Conservation (phyloP, 495 filamentous ascomycete species). For the Penicillium bialowiezense region DNA sequence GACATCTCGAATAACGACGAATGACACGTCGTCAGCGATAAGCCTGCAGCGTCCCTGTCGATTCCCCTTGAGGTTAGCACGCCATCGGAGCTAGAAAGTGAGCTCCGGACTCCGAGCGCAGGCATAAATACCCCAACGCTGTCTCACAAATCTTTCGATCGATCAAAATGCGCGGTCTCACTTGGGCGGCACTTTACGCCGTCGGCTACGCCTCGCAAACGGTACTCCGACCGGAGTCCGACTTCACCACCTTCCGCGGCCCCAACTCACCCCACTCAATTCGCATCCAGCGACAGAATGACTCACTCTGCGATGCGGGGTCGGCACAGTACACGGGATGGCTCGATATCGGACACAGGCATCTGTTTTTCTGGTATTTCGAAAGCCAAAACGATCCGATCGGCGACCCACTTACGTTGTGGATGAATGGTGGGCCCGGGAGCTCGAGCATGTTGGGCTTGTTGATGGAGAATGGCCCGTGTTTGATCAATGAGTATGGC, state of each 20-base stretch:
- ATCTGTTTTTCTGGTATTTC: constrained; percentile 64
- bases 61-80: too few species aligned
- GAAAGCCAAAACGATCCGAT: constrained; percentile 52
- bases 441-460: constrained; percentile 37
- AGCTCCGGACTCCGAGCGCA: too few species aligned
- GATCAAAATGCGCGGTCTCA: too few species aligned
- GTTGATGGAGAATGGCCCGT: constrained; percentile 39
- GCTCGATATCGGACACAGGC: constrained; percentile 31
- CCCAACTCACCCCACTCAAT: constrained; percentile 31
- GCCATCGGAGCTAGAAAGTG: too few species aligned
- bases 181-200: constrained; percentile 3
- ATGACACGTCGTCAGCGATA: too few species aligned
- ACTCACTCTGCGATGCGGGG: constrained; percentile 34
- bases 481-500: constrained; percentile 37
- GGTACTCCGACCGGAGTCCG: constrained; percentile 1
- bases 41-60: too few species aligned
- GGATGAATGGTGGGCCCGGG: constrained; percentile 56
- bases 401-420: constrained; percentile 52
- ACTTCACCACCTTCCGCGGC: constrained; percentile 19
- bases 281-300: constrained; percentile 38
- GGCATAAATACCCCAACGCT: too few species aligned
- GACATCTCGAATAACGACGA: too few species aligned
- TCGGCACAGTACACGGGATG: constrained; percentile 41
- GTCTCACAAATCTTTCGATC: too few species aligned
- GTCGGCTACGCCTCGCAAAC: constrained; percentile 12